Percentiles rank a stretch among this genome's conserved stretches.
phyloP scores from a whole-genome alignment of 2,329 filamentous ascomycete species.

The Dactylellina cionopaga region DNA sequence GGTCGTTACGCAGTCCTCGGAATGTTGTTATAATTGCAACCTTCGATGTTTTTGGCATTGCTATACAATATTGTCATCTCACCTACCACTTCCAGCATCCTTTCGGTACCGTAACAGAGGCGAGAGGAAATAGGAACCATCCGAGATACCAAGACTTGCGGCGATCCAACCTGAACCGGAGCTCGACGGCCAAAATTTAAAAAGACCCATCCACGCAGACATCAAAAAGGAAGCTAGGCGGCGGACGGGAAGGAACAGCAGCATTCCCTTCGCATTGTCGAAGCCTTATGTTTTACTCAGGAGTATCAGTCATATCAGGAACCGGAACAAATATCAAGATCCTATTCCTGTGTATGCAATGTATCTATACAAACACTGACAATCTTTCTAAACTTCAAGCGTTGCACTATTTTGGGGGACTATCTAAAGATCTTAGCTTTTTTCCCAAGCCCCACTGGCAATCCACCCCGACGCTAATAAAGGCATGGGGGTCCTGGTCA shows the following conservation, averaged over 20 bases:
- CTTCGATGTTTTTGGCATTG: constrained; percentile 30
- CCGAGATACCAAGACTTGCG: constrained; percentile 18
- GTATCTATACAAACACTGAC: constrained; percentile 30
- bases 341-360: constrained; percentile 7
- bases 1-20: constrained; percentile 31
- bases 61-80: constrained; percentile 19
- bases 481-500: constrained; percentile 51
- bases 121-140: constrained; percentile 9
- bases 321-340: constrained; percentile 17
- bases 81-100: constrained; percentile 41
- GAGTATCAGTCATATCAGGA: constrained; percentile 5
- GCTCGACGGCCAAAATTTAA: constrained; percentile 38
- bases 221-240: constrained; percentile 41
- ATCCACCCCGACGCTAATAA: constrained; percentile 21
- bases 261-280: constrained; percentile 39
- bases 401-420: constrained; percentile 45
- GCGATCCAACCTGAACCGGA: constrained; percentile 49
- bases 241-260: constrained; percentile 46
- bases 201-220: constrained; percentile 21
- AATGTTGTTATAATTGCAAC: constrained; percentile 43
- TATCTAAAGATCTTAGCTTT: constrained; percentile 20
- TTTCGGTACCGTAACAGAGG: not conserved
- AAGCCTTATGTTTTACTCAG: constrained; percentile 34
- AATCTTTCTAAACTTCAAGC: constrained; percentile 13
- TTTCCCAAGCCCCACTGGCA: constrained; percentile 13